Evolutionary conservation across 73 alveolate species (phyloP), one percentile per base, ranked within the genome.

Genomic region (Uronychia setigera): DNA sequence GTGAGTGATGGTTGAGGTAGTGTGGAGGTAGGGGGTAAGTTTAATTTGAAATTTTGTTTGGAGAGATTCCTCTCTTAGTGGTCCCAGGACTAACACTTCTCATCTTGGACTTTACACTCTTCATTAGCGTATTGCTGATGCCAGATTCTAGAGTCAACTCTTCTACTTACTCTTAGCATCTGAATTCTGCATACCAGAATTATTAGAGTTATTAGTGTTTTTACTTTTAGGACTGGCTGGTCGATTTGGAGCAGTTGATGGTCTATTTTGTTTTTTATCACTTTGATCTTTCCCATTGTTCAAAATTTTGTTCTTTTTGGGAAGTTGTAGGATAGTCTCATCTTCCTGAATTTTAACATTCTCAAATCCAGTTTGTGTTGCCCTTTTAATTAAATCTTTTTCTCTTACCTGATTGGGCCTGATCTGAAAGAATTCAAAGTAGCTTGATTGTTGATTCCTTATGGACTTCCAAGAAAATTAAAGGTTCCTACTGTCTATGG

Each of bases 1-100:
- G 67, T 46, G 67, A 46, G 67, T 46, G 67, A 46, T 46, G 67
- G 67, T 46, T 46, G 67, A 46, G 67, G 67, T 46, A 46, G 67
- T 46, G 67, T 46, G 67, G 67, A 46, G 67, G 19, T 46, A 19
- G 67, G n/a, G n/a, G n/a, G n/a, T n/a, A n/a, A n/a, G n/a, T n/a
- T n/a, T n/a, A n/a, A n/a, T n/a, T n/a, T n/a, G n/a, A n/a, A n/a
- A n/a, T n/a, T n/a, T n/a, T n/a, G n/a, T n/a, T 46, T 5, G 67
- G 67, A 19, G 67, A 46, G 67, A 46, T 46, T 19, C 67, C 67
- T 46, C 67, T 46, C 67, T 46, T 46, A 19, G 67, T 11, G 67
- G 67, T 46, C n/a, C 67, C 67, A 11, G 67, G 67, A 19, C 67
- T 46, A 19, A 19, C 67, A 19, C 67, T 46, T 46, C 67, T 46